Conservation (phyloP, 2,329 filamentous ascomycete species). For the Clonostachys byssicola region DNA sequence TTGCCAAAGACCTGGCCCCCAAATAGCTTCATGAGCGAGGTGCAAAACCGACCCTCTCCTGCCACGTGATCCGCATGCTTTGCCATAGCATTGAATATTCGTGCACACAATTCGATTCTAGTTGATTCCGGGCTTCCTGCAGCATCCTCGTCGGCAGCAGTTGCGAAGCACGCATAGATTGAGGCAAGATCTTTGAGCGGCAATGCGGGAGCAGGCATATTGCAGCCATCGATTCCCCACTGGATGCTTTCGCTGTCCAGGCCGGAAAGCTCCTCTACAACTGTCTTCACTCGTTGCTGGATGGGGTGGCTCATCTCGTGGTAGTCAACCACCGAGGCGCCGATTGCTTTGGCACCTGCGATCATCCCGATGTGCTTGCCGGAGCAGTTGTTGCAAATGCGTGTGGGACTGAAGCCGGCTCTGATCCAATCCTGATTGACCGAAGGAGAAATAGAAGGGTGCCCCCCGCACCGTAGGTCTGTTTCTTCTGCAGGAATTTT, state of each 20-base stretch:
- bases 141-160: conserved; percentile 14
- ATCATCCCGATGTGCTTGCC: conserved; percentile 45
- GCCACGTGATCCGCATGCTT: conserved; percentile 35
- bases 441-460: conserved; percentile 23
- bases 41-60: conserved; percentile 41
- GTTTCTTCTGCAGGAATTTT: conserved; percentile 23
- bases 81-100: conserved; percentile 36
- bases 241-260: conserved; percentile 15
- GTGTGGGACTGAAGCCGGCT: conserved; percentile 25
- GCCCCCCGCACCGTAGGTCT: conserved; percentile 36
- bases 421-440: conserved; percentile 33
- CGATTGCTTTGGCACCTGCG: conserved; percentile 30
- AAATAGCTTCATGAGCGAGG: conserved; percentile 33
- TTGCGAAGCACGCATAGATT: conserved; percentile 29
- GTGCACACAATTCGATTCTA: conserved; percentile 12
- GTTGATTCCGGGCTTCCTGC: background rate
- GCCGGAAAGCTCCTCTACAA: conserved; percentile 27
- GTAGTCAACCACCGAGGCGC: conserved; percentile 21
- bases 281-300: conserved; percentile 27
- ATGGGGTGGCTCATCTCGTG: conserved; percentile 28
- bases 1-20: conserved; percentile 35
- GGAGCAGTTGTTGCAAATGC: conserved; percentile 38
- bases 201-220: conserved; percentile 38
- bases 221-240: conserved; percentile 42
- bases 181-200: conserved; percentile 25